Percentiles rank a stretch among this genome's conserved stretches.
Conservation (phyloP, 108 stramenopile species). For the Skeletonema tropicum region DNA sequence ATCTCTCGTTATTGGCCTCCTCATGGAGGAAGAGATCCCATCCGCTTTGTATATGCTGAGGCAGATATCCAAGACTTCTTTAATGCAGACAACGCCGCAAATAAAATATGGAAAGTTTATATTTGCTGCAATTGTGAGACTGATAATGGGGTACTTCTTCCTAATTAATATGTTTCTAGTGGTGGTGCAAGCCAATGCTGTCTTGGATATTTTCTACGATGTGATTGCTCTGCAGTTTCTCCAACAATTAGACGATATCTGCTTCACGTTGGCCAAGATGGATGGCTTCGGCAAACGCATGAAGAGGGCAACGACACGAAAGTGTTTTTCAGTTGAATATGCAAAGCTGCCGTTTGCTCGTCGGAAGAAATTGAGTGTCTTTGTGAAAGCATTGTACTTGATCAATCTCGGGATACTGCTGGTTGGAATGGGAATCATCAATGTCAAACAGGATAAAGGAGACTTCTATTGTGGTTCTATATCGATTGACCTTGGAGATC, state of each 20-base stretch:
- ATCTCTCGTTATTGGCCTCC: constrained; percentile 1
- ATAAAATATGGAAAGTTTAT: constrained; percentile 8
- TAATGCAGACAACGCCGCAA: constrained; percentile 1
- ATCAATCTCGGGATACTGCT: constrained; percentile 22
- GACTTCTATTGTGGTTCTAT: constrained; percentile 11
- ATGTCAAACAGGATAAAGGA: constrained; percentile 14
- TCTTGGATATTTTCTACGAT: constrained; percentile 10
- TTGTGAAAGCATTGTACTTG: constrained; percentile 30
- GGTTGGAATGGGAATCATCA: constrained; percentile 22
- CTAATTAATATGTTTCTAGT: constrained; percentile 5
- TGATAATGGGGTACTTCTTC: neutral
- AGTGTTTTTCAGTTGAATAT: constrained; percentile 25
- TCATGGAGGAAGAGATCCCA: constrained; percentile 46
- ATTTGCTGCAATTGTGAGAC: neutral
- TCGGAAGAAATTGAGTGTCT: constrained; percentile 23
- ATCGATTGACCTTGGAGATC: constrained; percentile 12
- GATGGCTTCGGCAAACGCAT: constrained; percentile 3
- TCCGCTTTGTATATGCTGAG: constrained; percentile 15
- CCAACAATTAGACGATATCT: constrained; percentile 6
- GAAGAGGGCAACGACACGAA: neutral
- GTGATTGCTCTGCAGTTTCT: constrained; percentile 9
- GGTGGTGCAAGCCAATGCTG: neutral
- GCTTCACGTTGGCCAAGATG: constrained; percentile 9
- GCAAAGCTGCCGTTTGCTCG: constrained; percentile 20
- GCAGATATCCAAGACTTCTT: constrained; percentile 26